Evolutionary conservation across 2,329 filamentous ascomycete species (phyloP), one percentile per base, ranked within the genome.

Genomic region (Oidium heveae): DNA sequence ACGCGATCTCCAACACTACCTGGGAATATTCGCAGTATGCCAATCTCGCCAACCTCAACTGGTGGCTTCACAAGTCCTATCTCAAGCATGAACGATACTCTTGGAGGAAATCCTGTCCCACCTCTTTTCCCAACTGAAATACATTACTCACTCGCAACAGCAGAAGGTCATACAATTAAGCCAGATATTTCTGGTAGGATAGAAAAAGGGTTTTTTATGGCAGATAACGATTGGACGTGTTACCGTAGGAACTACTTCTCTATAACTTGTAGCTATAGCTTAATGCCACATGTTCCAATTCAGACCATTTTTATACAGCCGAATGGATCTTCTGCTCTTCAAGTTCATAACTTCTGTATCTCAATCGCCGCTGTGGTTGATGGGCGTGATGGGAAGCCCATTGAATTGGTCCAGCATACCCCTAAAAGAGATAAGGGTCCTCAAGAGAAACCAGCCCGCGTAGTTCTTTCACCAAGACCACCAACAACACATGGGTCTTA

Each of bases 331-430:
- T 52, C 56, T n/a, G 57, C 57, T 9, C 47, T 59, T 13, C 60
- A 58, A 54, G 75, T 85, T 37, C 71, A 75, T 51, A 71, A 71
- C 1, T 80, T 82, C 65, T 74, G 77, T 6, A 79, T 85, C 67
- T 75, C 74, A 6, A 77, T 85, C 53, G 76, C 79, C 4, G 82
- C 81, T 2, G 75, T 79, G 9, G 77, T 82, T 1, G 79, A 82
- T 60, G 75, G 72, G 9, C 68, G 75, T 8, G 70, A 71, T 44
- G 77, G 77, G 12, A 83, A 84, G 64, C 68, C 68, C 16, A 78
- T 83, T 52, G 80, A 83, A 60, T 70, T 85, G n/a, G 77, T 85
- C n/a, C 80, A 84, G 62, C 80, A 84, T 62, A 84, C 80, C 0
- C 79, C 81, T 0, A 85, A 85, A 64, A 73, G 81, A 54, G 81